phyloP scores from a whole-genome alignment of 208 protist genomes.

The Herpetomonas samuelpessoai region DNA sequence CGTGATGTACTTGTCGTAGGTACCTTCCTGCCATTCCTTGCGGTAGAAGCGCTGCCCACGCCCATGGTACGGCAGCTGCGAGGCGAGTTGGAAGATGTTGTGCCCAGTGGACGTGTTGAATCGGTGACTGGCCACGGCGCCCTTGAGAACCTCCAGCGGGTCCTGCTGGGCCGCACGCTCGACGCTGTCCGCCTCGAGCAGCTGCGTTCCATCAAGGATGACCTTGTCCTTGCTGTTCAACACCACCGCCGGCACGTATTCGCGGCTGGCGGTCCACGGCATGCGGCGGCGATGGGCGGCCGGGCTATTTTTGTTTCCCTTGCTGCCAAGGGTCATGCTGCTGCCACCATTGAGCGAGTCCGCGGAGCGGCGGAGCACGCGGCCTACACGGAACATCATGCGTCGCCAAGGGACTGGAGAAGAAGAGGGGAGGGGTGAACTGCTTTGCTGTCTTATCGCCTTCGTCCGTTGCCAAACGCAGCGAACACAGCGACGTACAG shows the following conservation, averaged over 20 bases:
- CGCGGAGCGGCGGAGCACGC: constrained; percentile 20
- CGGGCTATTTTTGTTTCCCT: constrained; percentile 55
- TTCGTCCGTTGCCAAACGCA: no score
- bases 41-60: constrained; percentile 80
- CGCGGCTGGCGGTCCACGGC: constrained; percentile 85
- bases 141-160: constrained; percentile 80
- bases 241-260: constrained; percentile 80
- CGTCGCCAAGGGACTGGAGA: not conserved
- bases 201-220: constrained; percentile 73
- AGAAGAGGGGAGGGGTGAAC: no score
- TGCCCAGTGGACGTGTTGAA: constrained; percentile 83
- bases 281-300: constrained; percentile 79
- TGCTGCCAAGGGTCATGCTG: constrained; percentile 85
- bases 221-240: constrained; percentile 79
- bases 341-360: constrained; percentile 82
- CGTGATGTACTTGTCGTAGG: constrained; percentile 88
- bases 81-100: constrained; percentile 86
- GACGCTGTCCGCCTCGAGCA: constrained; percentile 78
- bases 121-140: constrained; percentile 66
- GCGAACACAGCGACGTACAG: no score
- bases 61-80: constrained; percentile 61
- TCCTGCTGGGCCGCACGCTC: constrained; percentile 77
- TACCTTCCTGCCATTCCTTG: constrained; percentile 86
- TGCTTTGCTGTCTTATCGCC: no score
- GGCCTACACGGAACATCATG: constrained; percentile 17